Conservation (phyloP, 495 filamentous ascomycete species). For the Sphaerosporella brunnea region DNA sequence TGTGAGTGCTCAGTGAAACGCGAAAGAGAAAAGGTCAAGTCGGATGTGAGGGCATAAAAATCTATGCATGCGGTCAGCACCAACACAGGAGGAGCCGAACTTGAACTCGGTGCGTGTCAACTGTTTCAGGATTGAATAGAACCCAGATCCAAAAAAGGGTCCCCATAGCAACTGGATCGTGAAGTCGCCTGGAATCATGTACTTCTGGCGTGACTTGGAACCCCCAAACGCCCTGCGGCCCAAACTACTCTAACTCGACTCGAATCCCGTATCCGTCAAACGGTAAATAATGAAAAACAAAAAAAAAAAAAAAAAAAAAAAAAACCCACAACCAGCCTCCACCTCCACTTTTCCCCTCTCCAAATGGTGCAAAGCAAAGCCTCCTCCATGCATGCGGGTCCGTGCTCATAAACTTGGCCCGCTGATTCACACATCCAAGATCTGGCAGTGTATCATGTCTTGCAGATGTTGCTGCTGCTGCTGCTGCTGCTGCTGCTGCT, state of each 20-base stretch:
- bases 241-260: no score
- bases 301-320: neutral
- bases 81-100: constrained; percentile 1
- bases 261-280: no score
- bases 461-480: no score
- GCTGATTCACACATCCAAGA: neutral
- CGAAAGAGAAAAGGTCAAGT: constrained; percentile 1
- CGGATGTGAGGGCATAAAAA: constrained; percentile 3
- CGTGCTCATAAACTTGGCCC: neutral
- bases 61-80: constrained; percentile 5
- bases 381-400: neutral
- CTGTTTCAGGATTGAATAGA: constrained; percentile 6
- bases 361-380: neutral
- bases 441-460: neutral
- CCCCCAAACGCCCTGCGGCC: neutral
- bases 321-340: neutral
- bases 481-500: no score
- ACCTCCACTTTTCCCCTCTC: neutral
- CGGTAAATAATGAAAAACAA: neutral
- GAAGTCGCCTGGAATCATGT: neutral
- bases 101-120: constrained; percentile 3
- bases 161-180: neutral
- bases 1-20: constrained; percentile 3
- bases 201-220: neutral
- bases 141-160: neutral